Evolutionary conservation across 2,329 filamentous ascomycete species (phyloP), one percentile per base, ranked within the genome.

Genomic region (Pyrenochaeta sp.): DNA sequence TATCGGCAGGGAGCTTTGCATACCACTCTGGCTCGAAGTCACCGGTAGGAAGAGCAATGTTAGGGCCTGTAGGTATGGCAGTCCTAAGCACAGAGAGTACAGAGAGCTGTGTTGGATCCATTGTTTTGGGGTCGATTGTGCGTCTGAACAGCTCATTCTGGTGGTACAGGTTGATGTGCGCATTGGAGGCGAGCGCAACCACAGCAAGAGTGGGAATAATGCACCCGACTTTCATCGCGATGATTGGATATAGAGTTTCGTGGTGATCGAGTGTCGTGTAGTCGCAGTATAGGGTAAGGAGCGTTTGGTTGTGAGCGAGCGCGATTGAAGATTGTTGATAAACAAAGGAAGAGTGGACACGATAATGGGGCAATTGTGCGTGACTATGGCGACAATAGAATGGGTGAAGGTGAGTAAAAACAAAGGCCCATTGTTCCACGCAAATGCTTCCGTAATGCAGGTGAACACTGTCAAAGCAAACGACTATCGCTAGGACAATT

Each of bases 71-170:
- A 12, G 61, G 51, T 23, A 64, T 55, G 27, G 55, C 62, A 9
- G 60, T 61, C 20, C 52, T 49, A 33, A 64, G 51, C 18, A 63
- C 53, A n/a, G 49, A 53, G 18, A 64, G 55, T 9, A 63, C 42
- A 15, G 57, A 61, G 51, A 59, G 46, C 7, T 46, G 53, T 15
- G 51, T 47, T 14, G 60, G 58, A 31, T 61, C 46, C 54, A 64
- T 59, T 39, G 52, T 59, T 31, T 44, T 45, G 4, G 57, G 52
- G 23, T 64, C 51, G 6, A 60, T 47, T 5, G 21, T 53, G 36
- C 61, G 61, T 11, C 37, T 41, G 33, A 49, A 14, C 6, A 52
- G 40, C n/a, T 41, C 41, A 4, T 18, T 23, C 36, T 43, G 11
- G 9, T 43, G 11, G 33, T 45, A 30, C 7, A 27, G 27, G 17